Evolutionary conservation across 2,329 filamentous ascomycete genomes (phyloP).

Genomic region (Fusarium solani-melongenae): DNA sequence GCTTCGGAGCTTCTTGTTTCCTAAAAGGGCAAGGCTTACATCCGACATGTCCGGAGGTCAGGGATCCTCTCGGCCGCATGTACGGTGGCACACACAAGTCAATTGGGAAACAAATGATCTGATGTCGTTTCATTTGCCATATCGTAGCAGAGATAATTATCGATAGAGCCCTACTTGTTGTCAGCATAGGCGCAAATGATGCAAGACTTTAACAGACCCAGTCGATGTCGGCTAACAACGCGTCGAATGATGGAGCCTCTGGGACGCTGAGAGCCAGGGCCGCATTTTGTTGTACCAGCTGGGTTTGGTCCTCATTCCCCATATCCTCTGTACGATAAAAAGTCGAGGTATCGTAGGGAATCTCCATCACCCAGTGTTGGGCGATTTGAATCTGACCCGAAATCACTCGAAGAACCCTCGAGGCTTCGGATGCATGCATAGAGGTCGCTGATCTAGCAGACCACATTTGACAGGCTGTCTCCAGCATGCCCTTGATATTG

Average conservation of each 20-base stretch:
- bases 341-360: background rate
- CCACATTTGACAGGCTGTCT: slow-evolving; percentile 4
- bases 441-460: slow-evolving; percentile 1
- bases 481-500: background rate
- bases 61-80: background rate
- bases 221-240: background rate
- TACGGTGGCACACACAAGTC: background rate
- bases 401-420: background rate
- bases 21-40: slow-evolving; percentile 14
- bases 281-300: background rate
- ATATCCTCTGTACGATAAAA: fast-evolving
- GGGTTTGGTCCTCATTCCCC: background rate
- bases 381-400: background rate
- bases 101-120: background rate
- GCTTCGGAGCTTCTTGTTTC: slow-evolving; percentile 15
- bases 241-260: background rate
- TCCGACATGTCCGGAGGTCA: slow-evolving; percentile 14
- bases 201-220: background rate
- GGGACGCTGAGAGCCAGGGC: background rate
- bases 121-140: background rate
- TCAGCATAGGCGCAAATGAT: background rate
- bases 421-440: background rate
- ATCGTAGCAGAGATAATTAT: background rate
- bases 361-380: background rate
- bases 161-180: background rate